phyloP scores from a whole-genome alignment of 176 grass and related monocot species.

The Hsuehochloa calcarea region DNA sequence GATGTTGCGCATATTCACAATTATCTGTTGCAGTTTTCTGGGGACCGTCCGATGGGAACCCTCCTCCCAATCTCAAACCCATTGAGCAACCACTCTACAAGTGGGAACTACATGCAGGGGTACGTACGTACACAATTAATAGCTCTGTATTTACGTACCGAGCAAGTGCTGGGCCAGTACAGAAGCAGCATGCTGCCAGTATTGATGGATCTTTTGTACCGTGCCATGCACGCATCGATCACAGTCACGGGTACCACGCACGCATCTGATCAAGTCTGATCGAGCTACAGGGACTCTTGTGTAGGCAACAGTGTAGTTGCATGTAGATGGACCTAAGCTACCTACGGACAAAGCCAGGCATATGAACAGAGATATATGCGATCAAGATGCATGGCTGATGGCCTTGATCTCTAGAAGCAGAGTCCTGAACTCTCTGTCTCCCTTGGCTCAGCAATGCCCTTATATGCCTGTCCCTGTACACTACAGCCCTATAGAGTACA shows the following conservation, averaged over 20 bases:
- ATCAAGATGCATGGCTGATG: not conserved
- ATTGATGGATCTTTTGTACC: not conserved
- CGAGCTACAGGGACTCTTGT: not conserved
- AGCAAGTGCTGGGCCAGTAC: too few relatives aligned
- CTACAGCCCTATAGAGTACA: not conserved
- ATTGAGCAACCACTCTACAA: too few relatives aligned
- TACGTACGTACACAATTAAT: too few relatives aligned
- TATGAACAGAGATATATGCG: not conserved
- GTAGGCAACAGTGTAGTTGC: not conserved
- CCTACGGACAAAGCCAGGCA: too few relatives aligned
- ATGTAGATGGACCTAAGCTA: not conserved
- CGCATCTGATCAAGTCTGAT: not conserved
- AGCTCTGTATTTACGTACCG: too few relatives aligned
- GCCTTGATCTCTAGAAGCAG: too few relatives aligned
- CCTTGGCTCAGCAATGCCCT: not conserved
- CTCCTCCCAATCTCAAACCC: too few relatives aligned
- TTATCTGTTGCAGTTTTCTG: too few relatives aligned
- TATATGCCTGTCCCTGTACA: not conserved
- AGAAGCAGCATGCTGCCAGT: not conserved
- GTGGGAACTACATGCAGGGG: too few relatives aligned
- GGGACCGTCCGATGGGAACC: too few relatives aligned
- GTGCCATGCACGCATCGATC: not conserved
- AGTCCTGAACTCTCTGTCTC: not conserved
- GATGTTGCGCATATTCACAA: too few relatives aligned
- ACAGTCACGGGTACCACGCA: constrained; percentile 5